Base-by-base conservation (phyloP, 768 basidiomycete genomes). In the Cantharellus anzutake region DNA sequence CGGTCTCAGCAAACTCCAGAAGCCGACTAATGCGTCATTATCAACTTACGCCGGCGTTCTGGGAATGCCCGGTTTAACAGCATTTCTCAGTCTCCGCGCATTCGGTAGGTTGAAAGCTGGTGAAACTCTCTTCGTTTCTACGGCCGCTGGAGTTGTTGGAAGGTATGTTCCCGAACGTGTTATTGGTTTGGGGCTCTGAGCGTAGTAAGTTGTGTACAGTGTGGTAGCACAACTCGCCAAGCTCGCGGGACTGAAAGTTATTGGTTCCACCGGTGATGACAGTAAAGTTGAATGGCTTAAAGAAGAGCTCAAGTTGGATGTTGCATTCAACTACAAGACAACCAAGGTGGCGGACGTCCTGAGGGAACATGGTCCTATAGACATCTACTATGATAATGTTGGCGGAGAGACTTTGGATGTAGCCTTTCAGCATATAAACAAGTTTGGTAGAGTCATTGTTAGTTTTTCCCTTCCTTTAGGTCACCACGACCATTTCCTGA, bases 321-420 rank as follows among this genome's bases (percentile, higher is more conserved):
- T 82, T 3, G 79, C 75, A 0, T 85, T 84, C 72, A 84, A 86
- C 68, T 86, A 83, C 70, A 83, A 87, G 73, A 84, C 75, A 0
- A 71, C 72, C 0, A 70, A 71, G 53, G 79, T 77, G 0, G 65
- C 64, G 0, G 77, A 81, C 5, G 71, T 82, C 2, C 69, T 88
- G 42, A 66, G 67, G 61, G 74, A 73, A 60, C 75, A 84, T 63
- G 82, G 82, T 2, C 78, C 76, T 0, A 73, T 83, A 51, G 72
- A 81, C 64, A 68, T 81, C 71, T 79, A 68, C 63, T 70, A 64
- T 61, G 69, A 70, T 41, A 70, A 68, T 57, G 68, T 69, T 42
- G 68, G 68, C 29, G 66, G 67, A 2, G 59, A 61, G 42, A 64
- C 64, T 0, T 65, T 71, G 42, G 69, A 71, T 40, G 60, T 61